phyloP scores from a whole-genome alignment of 768 basidiomycete species.

The Suillus discolor region DNA sequence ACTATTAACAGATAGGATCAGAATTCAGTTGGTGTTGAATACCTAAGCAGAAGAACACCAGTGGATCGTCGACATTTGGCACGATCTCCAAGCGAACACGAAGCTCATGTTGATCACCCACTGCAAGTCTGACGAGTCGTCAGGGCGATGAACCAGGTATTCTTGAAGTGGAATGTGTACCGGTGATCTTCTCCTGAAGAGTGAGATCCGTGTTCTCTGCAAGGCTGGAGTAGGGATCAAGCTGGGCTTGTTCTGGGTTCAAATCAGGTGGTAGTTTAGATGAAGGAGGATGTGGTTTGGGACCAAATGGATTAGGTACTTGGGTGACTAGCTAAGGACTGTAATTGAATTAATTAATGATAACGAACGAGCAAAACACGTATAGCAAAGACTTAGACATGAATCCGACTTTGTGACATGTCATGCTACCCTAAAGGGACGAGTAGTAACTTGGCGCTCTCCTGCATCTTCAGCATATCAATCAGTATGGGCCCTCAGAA shows the following conservation, averaged over 20 bases:
- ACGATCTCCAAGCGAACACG: no score
- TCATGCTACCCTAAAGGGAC: no score
- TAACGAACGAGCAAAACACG: no score
- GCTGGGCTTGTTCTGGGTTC: slow-evolving; percentile 31
- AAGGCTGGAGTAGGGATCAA: slow-evolving; percentile 75
- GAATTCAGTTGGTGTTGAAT: slow-evolving; percentile 9
- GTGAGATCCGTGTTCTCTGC: slow-evolving; percentile 60
- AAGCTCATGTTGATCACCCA: no score
- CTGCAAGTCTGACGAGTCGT: slow-evolving; percentile 50
- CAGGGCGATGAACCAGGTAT: background rate
- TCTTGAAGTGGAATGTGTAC: slow-evolving; percentile 32
- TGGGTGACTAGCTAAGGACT: no score
- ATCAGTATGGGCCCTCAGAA: no score
- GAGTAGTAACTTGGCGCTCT: no score
- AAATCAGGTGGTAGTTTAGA: slow-evolving; percentile 10
- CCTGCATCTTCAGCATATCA: no score
- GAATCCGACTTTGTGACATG: no score
- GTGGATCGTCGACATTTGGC: slow-evolving; percentile 23
- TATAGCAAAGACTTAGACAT: no score
- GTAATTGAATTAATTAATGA: no score
- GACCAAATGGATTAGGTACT: background rate
- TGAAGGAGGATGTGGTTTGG: no score
- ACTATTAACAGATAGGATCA: slow-evolving; percentile 5
- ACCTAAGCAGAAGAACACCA: slow-evolving; percentile 80
- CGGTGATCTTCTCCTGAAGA: slow-evolving; percentile 67